Conservation (phyloP, 441 rosid species). For the Brassica hybrid region DNA sequence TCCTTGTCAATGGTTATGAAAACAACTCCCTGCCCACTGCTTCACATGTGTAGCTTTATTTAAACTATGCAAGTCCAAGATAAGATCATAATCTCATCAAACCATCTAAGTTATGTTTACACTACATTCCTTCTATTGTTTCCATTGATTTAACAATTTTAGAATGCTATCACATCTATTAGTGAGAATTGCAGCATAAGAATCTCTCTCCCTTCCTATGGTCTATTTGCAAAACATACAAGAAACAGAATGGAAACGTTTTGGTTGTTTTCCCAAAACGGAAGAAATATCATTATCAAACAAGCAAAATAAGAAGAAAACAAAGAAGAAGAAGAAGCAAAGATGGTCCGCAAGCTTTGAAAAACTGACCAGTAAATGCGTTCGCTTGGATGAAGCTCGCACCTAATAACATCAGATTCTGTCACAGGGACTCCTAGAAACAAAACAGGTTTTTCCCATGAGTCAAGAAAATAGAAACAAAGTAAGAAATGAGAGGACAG, state of each 20-base stretch:
- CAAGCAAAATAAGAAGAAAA: background rate
- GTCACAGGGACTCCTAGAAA: constrained; percentile 36
- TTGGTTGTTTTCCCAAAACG: background rate
- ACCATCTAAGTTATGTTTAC: background rate
- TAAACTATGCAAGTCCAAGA: background rate
- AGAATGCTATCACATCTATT: background rate
- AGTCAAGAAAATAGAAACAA: background rate
- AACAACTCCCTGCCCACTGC: no score
- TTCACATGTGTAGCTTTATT: background rate
- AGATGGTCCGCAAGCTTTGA: background rate
- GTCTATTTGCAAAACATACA: constrained; percentile 5
- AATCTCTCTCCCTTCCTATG: constrained; percentile 28
- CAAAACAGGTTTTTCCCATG: background rate
- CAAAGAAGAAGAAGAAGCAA: constrained; percentile 31
- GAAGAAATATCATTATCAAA: background rate
- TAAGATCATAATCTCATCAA: background rate
- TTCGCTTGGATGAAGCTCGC: constrained; percentile 29
- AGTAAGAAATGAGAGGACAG: background rate
- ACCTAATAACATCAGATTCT: constrained; percentile 27
- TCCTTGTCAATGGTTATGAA: background rate
- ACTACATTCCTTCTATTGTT: background rate
- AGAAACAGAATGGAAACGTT: background rate
- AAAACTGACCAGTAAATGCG: constrained; percentile 41
- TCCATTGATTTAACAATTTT: background rate
- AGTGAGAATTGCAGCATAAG: background rate